Evolutionary conservation across 2,329 filamentous ascomycete species (phyloP).

Genomic region (Trichoderma gracile): DNA sequence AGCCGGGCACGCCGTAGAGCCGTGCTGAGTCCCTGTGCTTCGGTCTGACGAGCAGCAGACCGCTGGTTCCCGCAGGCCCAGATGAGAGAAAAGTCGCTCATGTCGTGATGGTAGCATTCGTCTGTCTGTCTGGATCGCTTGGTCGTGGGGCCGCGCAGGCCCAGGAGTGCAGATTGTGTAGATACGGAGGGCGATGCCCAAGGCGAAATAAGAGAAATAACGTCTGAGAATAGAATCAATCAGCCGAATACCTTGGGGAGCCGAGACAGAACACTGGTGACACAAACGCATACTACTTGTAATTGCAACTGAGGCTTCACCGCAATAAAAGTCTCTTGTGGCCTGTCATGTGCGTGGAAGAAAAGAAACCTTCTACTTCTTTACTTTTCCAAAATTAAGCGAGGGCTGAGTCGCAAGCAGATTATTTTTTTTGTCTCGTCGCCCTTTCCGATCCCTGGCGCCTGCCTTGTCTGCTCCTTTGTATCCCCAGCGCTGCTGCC

Average conservation of each 20-base stretch:
- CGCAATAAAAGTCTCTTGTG: too few relatives aligned
- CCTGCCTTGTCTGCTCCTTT: background rate
- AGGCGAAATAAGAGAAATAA: too few relatives aligned
- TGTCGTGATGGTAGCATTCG: background rate
- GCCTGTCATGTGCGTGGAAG: background rate
- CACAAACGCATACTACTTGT: too few relatives aligned
- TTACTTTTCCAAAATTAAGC: background rate
- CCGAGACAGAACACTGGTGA: too few relatives aligned
- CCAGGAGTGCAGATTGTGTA: background rate
- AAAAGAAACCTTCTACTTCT: background rate
- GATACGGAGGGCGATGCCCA: too few relatives aligned
- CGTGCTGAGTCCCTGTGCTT: background rate
- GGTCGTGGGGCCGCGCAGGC: background rate
- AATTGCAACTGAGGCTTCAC: too few relatives aligned
- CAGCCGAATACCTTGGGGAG: too few relatives aligned
- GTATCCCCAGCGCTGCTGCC: background rate
- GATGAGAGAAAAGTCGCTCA: slow-evolving; percentile 18
- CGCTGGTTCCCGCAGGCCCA: slow-evolving; percentile 2
- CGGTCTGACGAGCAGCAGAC: background rate
- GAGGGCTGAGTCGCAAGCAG: background rate
- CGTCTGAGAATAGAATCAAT: too few relatives aligned
- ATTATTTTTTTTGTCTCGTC: background rate
- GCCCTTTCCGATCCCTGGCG: slow-evolving; percentile 12
- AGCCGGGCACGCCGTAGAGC: slow-evolving; percentile 10
- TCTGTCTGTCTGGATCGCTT: background rate